Evolutionary conservation across 2,329 filamentous ascomycete species (phyloP).

Genomic region (Nectriaceae sp.): DNA sequence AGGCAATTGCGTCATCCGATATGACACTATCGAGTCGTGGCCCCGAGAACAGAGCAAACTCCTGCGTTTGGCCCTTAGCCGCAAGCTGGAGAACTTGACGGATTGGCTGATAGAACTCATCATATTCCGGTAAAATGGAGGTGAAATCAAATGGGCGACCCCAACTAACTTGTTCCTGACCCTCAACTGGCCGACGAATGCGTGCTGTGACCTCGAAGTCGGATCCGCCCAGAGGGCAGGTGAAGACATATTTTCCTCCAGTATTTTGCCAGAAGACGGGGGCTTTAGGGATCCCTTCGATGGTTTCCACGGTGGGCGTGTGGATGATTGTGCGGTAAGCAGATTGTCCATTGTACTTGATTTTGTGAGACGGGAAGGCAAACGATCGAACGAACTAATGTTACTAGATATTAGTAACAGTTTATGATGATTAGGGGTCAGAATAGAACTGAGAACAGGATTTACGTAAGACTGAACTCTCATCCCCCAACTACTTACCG

Average conservation of each 20-base stretch:
- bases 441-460: no score
- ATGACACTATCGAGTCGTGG: slow-evolving; percentile 31
- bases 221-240: slow-evolving; percentile 34
- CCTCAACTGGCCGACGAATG: slow-evolving; percentile 16
- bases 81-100: slow-evolving; percentile 30
- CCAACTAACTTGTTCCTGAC: slow-evolving; percentile 33
- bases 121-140: slow-evolving; percentile 23
- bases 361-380: slow-evolving; percentile 43
- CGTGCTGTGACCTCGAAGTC: slow-evolving; percentile 36
- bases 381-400: slow-evolving; percentile 41
- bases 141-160: slow-evolving; percentile 26
- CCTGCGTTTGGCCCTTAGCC: slow-evolving; percentile 26
- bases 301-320: slow-evolving; percentile 22
- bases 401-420: background rate
- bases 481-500: no score
- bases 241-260: slow-evolving; percentile 33
- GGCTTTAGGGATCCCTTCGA: slow-evolving; percentile 31
- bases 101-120: slow-evolving; percentile 33
- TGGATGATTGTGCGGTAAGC: slow-evolving; percentile 35
- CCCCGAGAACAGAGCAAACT: slow-evolving; percentile 34
- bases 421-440: no score
- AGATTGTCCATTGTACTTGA: slow-evolving; percentile 44
- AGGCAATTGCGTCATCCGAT: slow-evolving; percentile 35
- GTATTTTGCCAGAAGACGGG: slow-evolving; percentile 36
- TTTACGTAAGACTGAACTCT: no score